Base-by-base conservation (phyloP, 305 asterid species). In the Fraxinus greggii region DNA sequence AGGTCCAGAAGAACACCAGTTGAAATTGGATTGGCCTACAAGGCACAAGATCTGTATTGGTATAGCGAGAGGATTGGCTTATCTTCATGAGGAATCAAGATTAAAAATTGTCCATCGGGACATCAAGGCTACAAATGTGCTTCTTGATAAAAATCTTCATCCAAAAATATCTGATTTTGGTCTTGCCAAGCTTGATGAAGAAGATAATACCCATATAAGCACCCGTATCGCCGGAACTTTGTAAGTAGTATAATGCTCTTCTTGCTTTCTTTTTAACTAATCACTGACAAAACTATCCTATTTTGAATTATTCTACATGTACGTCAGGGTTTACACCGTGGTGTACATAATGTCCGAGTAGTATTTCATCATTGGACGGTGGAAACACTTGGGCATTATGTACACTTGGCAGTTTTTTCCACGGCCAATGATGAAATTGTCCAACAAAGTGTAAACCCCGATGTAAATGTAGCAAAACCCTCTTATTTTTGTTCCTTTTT, bases 91-190 rank as follows among this genome's bases (percentile, higher is more conserved):
- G 78, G 97, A 92, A 82, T 93, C 97, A 19, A 84, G 92, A 75
- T 76, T 93, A 51, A 93, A 93, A 78, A 87, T 93, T 48, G 94
- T 93, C 8, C 97, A 93, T 75, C 90, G 95, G 38, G 97, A 92
- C 80, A 92, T 91, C 81, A 92, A 92, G 84, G 90, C 92, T 59
- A 88, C 91, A 0, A 92, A 92, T 82, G 92, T 92, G 72, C 93
- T 92, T 28, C 94, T 92, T 65, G 96, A 90, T 80, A 84, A 86
- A 54, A 72, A 90, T 59, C 94, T 91, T 12, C 59, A 78, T 21
- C 92, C 97, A 12, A 92, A 92, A 45, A 92, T 91, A 77, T 90
- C 97, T 21, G 94, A 90, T 82, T 92, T 92, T 31, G 97, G 97
- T 79, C 88, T 91, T 45, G 95, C 94, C 79, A 92, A 88, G 90